These are phyloP conservation scores for Cicer arietinum DNA, from an alignment of 306 rosid genomes.

Conservation along the genomic window DNA sequence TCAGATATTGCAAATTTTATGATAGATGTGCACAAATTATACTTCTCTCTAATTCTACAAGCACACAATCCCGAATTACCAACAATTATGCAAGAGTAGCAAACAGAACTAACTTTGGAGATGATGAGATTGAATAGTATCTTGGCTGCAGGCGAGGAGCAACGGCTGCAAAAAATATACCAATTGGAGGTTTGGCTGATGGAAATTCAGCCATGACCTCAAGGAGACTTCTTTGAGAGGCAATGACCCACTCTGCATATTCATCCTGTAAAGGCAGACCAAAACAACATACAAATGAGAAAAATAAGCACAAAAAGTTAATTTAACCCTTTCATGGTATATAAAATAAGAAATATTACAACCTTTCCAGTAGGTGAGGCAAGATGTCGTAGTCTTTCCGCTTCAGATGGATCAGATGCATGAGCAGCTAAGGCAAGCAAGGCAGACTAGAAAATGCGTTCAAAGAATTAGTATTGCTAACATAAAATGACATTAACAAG, in stretches of 20 bases:
- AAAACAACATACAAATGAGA: constrained; percentile 44
- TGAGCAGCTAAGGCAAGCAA: constrained; percentile 89
- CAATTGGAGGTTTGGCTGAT: constrained; percentile 90
- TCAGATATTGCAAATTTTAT: background rate
- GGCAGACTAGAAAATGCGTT: constrained; percentile 63
- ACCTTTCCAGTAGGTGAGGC: constrained; percentile 99
- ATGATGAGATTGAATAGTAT: constrained; percentile 95
- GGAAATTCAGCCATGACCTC: constrained; percentile 92
- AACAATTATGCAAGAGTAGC: constrained; percentile 5
- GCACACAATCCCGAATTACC: constrained; percentile 18
- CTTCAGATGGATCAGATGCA: constrained; percentile 89
- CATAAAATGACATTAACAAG: constrained; percentile 20
- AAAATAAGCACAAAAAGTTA: constrained; percentile 19
- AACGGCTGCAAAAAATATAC: constrained; percentile 91
- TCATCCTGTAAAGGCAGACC: constrained; percentile 70
- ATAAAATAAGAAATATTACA: constrained; percentile 22
- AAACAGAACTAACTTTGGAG: constrained; percentile 67
- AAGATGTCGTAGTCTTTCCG: constrained; percentile 82
- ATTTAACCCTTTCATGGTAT: background rate
- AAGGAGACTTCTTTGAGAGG: constrained; percentile 94
- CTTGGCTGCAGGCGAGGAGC: constrained; percentile 96
- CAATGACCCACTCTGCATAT: constrained; percentile 82
- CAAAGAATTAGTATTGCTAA: constrained; percentile 25
- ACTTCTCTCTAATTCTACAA: constrained; percentile 23
- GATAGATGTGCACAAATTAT: constrained; percentile 2